Base-by-base conservation (phyloP, 2,329 filamentous ascomycete genomes). In the Fusarium xylarioides region DNA sequence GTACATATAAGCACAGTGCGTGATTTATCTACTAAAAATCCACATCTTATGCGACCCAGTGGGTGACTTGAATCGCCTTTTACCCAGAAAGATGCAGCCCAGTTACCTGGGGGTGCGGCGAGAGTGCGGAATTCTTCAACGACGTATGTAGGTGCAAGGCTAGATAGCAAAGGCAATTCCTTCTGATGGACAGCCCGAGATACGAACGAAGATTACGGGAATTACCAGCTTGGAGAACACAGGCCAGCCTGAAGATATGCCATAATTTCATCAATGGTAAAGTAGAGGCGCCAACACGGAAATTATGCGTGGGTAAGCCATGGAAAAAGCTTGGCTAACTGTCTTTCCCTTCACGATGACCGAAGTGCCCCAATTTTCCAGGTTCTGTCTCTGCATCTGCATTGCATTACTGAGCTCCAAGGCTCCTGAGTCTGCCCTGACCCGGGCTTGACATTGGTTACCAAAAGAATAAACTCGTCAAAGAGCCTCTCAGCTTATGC, bases 41-140 rank as follows among this genome's bases (percentile, higher is more conserved):
- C 70, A 74, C 70, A 54, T 63, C 32, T 68, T 74, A 73, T 74
- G 70, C 70, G 70, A 63, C 66, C 70, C 67, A 74, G 70, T 64
- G 62, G 62, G 42, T 66, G 65, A 56, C 68, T 59, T 50, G 53
- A 73, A 71, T 74, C 61, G 62, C 43, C 28, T 62, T 64, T 66
- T 67, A 53, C 54, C 59, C 46, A 70, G 54, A 43, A 47, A 53
- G 50, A 53, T 38, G 23, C 50, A 53, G 50, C 50, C 23, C 34
- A 53, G 50, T 26, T n/a, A 21, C 26, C 44, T 16, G 12, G 50
- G 50, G 50, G 34, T 54, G 34, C 50, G 50, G 26, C 50, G 15
- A 28, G 50, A 54, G 26, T 28, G 50, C 50, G 23, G 50, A 54
- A 54, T 30, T 54, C 23, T 54, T 38, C 34, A 30, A 54, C 19